Conservation (phyloP, 1,284 basidiomycete genomes). For the Naganishia cerealis region DNA sequence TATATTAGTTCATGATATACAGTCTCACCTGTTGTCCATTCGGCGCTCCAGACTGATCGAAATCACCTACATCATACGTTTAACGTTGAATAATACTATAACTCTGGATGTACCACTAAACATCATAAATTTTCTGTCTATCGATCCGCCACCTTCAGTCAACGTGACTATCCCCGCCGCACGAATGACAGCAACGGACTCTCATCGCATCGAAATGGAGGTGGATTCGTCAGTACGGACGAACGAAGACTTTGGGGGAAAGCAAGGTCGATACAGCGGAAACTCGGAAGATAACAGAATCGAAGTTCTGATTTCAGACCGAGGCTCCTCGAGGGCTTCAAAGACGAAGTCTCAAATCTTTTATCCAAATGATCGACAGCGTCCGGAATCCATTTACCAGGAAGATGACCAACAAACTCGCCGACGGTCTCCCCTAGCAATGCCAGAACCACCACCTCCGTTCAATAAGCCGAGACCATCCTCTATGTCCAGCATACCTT, state of each 20-base stretch:
- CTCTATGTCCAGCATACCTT: conserved; percentile 28
- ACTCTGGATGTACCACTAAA: conserved; percentile 52
- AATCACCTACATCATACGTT: conserved; percentile 72
- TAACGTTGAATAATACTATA: conserved; percentile 69
- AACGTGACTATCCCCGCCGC: conserved; percentile 13
- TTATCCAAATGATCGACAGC: conserved; percentile 11
- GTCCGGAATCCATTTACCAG: conserved; percentile 20
- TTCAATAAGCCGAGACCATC: conserved; percentile 24
- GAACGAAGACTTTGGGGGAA: conserved; percentile 27
- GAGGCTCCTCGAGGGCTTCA: conserved; percentile 6
- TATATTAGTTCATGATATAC: conserved; percentile 23
- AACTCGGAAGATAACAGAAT: conserved; percentile 14
- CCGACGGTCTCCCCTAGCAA: background rate
- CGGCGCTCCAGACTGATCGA: conserved; percentile 74
- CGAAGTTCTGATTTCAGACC: conserved; percentile 12
- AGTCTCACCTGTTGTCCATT: conserved; percentile 74
- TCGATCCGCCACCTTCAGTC: conserved; percentile 44
- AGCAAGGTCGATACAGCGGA: conserved; percentile 12
- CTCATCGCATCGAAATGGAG: conserved; percentile 23
- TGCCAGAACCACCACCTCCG: conserved; percentile 10
- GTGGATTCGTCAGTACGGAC: conserved; percentile 8
- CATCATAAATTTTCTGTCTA: conserved; percentile 53
- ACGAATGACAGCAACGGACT: conserved; percentile 5
- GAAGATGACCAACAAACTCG: background rate
- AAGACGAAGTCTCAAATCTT: conserved; percentile 26